A percentile compares a stretch with the other conserved stretches of the same genome.
phyloP scores from a whole-genome alignment of 2,329 filamentous ascomycete species.

The Macroventuria anomochaeta region DNA sequence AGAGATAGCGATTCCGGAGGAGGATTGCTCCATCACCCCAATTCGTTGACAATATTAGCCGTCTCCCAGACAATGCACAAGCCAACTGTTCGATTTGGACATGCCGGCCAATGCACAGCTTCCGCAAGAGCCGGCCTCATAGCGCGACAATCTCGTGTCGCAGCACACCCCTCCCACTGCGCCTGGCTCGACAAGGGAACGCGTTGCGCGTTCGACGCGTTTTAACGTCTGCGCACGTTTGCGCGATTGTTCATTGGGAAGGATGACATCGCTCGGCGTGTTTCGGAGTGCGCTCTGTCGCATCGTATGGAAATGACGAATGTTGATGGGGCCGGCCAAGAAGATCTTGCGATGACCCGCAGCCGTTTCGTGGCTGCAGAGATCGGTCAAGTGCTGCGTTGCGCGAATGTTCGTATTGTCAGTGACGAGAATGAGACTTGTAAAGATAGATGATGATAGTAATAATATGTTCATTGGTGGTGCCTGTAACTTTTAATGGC shows the following conservation, averaged over 20 bases:
- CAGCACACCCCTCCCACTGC: constrained; percentile 7
- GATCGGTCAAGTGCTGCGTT: background rate
- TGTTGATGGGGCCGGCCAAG: constrained; percentile 16
- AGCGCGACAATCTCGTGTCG: constrained; percentile 16
- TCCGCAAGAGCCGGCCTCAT: background rate
- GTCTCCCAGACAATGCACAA: constrained; percentile 6
- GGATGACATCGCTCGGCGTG: constrained; percentile 5
- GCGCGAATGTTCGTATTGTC: background rate
- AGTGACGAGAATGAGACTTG: background rate
- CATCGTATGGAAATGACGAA: constrained; percentile 14
- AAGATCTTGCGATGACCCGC: constrained; percentile 2
- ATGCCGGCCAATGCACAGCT: background rate
- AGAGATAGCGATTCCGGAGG: background rate
- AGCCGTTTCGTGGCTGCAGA: background rate
- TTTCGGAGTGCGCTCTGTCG: constrained; percentile 9
- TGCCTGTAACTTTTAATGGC: constrained; percentile 19
- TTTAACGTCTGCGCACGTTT: constrained; percentile 4
- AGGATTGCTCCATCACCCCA: background rate
- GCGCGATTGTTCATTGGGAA: background rate
- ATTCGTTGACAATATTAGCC: background rate
- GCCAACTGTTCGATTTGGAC: background rate
- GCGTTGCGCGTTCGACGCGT: constrained; percentile 20
- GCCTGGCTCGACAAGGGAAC: constrained; percentile 8
- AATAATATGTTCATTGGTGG: constrained; percentile 9
- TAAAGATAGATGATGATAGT: background rate